Evolutionary conservation across 2,329 filamentous ascomycete genomes (phyloP), one percentile per base, ranked within the genome.

Genomic region (Elsinoe arachidis): DNA sequence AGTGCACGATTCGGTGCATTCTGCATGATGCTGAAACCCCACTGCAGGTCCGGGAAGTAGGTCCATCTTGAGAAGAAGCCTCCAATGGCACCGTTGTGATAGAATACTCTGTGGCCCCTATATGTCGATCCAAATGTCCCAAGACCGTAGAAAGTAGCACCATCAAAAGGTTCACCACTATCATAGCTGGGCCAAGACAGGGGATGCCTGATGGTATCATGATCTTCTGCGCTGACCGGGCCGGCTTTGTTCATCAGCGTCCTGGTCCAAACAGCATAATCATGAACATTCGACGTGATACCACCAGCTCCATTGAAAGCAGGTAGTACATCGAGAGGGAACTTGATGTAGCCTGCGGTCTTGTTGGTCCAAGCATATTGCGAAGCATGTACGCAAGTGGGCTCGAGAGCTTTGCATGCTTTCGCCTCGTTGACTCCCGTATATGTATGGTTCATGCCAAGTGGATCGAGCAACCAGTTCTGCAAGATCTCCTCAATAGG

Each of bases 211-310:
- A 61, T n/a, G 4, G 21, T 49, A 2, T 37, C 41, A 37, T 61
- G 58, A 3, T 52, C 56, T 2, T 37, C 56, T 26, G 57, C 57
- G 23, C 53, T 57, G 2, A 61, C 47, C 15, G 60, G 58, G 6
- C 53, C 58, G 1, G 67, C 65, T 35, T 63, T 64, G n/a, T 71
- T 63, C 21, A 83, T 66, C 21, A 81, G 67, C 17, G 74, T 76
- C 23, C 69, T 68, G 2, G 81, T 61, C 80, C 80, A 84, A 62
- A 73, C 75, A 1, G 72, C 65, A 63, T 79, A 81, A 66, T 82
- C 79, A 6, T 70, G 55, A 1, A 77, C 77, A 47, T 72, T 78
- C 19, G 74, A 76, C 19, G 81, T 61, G 55, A 65, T 60, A 10
- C 63, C 63, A 11, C 64, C 65, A 17, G 65, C 63, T 37, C 65